Conservation (phyloP, 164 flowering plant species). For the Chimonanthus praecox region DNA sequence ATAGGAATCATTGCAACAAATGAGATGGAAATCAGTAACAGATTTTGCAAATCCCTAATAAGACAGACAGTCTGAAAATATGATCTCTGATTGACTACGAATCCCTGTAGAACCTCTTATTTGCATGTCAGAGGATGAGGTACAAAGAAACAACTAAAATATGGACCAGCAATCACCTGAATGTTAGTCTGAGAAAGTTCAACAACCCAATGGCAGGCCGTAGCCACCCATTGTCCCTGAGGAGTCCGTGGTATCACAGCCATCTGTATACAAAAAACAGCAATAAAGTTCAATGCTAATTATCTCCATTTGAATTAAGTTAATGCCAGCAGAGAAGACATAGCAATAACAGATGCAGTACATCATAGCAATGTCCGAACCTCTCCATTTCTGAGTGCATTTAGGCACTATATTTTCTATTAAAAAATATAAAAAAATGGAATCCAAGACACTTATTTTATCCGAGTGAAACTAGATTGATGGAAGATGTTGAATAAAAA, state of each 20-base stretch:
- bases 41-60: too few relatives aligned
- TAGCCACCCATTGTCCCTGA: constrained; percentile 81
- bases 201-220: constrained; percentile 80
- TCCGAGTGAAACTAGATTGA: too few relatives aligned
- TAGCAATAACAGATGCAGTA: neutral
- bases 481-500: too few relatives aligned
- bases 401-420: neutral
- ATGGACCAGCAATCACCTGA: constrained; percentile 38
- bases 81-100: too few relatives aligned
- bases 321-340: neutral
- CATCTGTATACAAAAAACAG: constrained; percentile 48
- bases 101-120: too few relatives aligned
- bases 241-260: constrained; percentile 74
- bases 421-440: neutral
- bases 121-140: too few relatives aligned
- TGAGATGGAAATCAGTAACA: neutral
- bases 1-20: neutral
- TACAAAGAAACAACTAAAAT: neutral
- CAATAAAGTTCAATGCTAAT: neutral
- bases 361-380: neutral
- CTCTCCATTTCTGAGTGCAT: neutral
- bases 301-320: neutral
- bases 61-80: too few relatives aligned
- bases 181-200: constrained; percentile 78
- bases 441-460: neutral